phyloP scores from a whole-genome alignment of 306 rosid genomes.

The Canavalia gladiata region DNA sequence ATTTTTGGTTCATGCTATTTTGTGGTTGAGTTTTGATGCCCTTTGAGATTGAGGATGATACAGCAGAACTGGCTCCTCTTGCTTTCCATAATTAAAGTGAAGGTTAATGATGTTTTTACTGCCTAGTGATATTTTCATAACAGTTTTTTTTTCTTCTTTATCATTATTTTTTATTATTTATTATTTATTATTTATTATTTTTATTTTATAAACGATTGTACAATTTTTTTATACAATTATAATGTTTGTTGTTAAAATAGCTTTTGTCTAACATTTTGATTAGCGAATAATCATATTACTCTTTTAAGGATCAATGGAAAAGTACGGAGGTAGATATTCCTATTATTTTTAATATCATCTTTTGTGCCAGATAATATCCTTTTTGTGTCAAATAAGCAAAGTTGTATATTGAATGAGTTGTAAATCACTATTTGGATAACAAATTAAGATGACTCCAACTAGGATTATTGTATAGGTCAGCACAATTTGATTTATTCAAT shows the following conservation, averaged over 20 bases:
- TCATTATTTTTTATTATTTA: no score
- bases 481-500: no score
- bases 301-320: not conserved
- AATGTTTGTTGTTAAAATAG: no score
- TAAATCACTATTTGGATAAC: not conserved
- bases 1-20: slow-evolving; percentile 71
- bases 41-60: slow-evolving; percentile 50
- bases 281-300: no score
- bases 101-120: slow-evolving; percentile 46
- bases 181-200: no score
- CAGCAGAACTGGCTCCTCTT: slow-evolving; percentile 56
- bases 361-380: not conserved
- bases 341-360: not conserved
- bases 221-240: no score
- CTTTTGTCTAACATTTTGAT: not conserved
- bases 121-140: not conserved
- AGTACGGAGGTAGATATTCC: not conserved
- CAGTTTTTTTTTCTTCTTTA: no score
- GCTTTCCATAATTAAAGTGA: not conserved
- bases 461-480: no score
- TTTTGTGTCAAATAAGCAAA: not conserved
- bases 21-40: slow-evolving; percentile 51
- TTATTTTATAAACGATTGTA: no score
- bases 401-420: not conserved
- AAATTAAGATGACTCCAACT: not conserved